A percentile compares a stretch with the other conserved stretches of the same genome.
phyloP scores from a whole-genome alignment of 371 early-diverging fungal genomes.

The Circinella minor region DNA sequence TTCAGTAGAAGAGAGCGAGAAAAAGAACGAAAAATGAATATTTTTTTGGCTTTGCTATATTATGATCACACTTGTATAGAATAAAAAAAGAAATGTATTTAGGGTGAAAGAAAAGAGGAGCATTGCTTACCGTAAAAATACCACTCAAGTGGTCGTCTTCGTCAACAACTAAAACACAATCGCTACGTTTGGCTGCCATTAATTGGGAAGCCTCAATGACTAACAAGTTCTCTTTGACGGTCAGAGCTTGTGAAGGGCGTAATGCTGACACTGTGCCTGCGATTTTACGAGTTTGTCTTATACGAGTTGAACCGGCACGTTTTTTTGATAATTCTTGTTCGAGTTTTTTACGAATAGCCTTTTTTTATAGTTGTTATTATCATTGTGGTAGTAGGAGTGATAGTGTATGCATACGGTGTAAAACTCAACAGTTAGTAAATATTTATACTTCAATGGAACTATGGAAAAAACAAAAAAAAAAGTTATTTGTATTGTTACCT shows the following conservation, averaged over 20 bases:
- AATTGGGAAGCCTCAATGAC: constrained; percentile 95
- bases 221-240: constrained; percentile 86
- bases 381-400: not conserved
- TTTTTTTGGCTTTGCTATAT: no score
- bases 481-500: constrained; percentile 26
- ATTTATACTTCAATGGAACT: no score
- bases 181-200: constrained; percentile 97
- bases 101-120: no score
- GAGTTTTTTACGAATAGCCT: constrained; percentile 82
- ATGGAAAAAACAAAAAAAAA: not conserved
- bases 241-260: constrained; percentile 87
- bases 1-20: no score
- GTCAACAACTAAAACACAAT: constrained; percentile 92
- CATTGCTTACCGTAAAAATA: constrained; percentile 79
- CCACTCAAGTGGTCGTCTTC: constrained; percentile 91
- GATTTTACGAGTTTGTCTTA: constrained; percentile 49
- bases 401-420: not conserved
- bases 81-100: not conserved
- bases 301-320: constrained; percentile 42
- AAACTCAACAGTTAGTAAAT: no score
- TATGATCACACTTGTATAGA: not conserved
- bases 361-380: not conserved
- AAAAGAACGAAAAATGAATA: no score
- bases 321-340: constrained; percentile 77
- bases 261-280: constrained; percentile 93